phyloP scores from a whole-genome alignment of 164 flowering plant genomes.

The Houttuynia cordata region DNA sequence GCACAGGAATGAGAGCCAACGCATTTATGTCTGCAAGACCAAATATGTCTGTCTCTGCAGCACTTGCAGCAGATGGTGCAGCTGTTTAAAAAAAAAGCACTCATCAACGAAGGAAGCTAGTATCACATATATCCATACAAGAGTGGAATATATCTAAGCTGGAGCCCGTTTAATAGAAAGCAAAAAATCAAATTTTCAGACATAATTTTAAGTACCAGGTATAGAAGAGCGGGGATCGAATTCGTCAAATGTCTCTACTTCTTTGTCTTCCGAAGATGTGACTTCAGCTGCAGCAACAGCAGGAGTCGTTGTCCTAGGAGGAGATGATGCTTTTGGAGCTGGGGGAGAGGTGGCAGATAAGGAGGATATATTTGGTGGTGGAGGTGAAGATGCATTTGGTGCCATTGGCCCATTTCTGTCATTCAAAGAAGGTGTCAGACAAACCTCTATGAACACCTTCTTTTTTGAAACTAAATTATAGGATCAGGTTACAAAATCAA shows the following conservation, averaged over 20 bases:
- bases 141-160: neutral
- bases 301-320: conserved; percentile 17
- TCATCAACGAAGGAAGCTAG: neutral
- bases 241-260: conserved; percentile 53
- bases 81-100: neutral
- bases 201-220: conserved; percentile 35
- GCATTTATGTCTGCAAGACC: conserved; percentile 55
- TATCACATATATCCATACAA: neutral
- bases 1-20: conserved; percentile 52
- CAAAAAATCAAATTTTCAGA: neutral
- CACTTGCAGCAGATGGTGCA: conserved; percentile 32
- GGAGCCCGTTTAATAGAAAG: neutral
- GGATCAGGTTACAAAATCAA: too few species aligned
- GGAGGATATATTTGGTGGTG: conserved; percentile 45
- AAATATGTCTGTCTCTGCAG: conserved; percentile 62
- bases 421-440: conserved; percentile 8
- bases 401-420: conserved; percentile 34
- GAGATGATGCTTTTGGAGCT: conserved; percentile 44
- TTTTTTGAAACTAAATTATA: neutral
- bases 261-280: conserved; percentile 30
- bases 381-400: neutral
- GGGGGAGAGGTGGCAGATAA: conserved; percentile 23
- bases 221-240: conserved; percentile 80
- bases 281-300: conserved; percentile 23
- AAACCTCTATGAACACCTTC: neutral